Percentiles rank a stretch among this genome's conserved stretches.
Conservation (phyloP, 2,329 filamentous ascomycete species). For the Fusarium pseudograminearum region DNA sequence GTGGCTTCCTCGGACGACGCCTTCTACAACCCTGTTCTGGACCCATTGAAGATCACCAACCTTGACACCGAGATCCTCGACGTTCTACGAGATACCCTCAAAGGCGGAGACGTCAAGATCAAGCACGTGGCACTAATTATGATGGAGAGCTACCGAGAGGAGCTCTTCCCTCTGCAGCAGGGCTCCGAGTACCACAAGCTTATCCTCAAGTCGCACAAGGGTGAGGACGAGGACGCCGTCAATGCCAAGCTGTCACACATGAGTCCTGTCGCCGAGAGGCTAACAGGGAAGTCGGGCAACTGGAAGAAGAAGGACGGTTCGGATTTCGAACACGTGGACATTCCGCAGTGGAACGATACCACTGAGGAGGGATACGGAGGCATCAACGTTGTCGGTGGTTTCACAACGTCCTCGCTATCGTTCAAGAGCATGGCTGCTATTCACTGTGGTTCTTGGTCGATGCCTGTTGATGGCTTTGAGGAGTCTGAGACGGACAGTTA, state of each 20-base stretch:
- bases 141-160: slow-evolving; percentile 60
- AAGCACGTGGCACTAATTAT: slow-evolving; percentile 60
- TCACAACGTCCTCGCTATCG: slow-evolving; percentile 58
- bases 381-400: slow-evolving; percentile 56
- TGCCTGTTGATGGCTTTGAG: slow-evolving; percentile 56
- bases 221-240: slow-evolving; percentile 43
- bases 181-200: slow-evolving; percentile 55
- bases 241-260: slow-evolving; percentile 43
- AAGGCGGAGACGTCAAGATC: slow-evolving; percentile 52
- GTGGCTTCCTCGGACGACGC: slow-evolving; percentile 37
- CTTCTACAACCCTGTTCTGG: slow-evolving; percentile 54
- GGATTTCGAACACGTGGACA: slow-evolving; percentile 43
- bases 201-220: slow-evolving; percentile 49
- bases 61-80: slow-evolving; percentile 51
- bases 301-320: slow-evolving; percentile 44
- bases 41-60: slow-evolving; percentile 59
- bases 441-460: slow-evolving; percentile 57
- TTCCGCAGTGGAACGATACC: slow-evolving; percentile 46
- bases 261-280: slow-evolving; percentile 38
- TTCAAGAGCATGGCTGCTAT: slow-evolving; percentile 59
- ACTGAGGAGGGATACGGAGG: slow-evolving; percentile 51
- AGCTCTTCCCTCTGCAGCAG: slow-evolving; percentile 60
- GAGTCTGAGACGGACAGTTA: slow-evolving; percentile 58
- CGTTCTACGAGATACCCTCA: slow-evolving; percentile 43
- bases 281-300: slow-evolving; percentile 39